These are phyloP conservation scores for Puccinia coronata DNA, from an alignment of 1,284 basidiomycete genomes.

Conservation along the genomic window DNA sequence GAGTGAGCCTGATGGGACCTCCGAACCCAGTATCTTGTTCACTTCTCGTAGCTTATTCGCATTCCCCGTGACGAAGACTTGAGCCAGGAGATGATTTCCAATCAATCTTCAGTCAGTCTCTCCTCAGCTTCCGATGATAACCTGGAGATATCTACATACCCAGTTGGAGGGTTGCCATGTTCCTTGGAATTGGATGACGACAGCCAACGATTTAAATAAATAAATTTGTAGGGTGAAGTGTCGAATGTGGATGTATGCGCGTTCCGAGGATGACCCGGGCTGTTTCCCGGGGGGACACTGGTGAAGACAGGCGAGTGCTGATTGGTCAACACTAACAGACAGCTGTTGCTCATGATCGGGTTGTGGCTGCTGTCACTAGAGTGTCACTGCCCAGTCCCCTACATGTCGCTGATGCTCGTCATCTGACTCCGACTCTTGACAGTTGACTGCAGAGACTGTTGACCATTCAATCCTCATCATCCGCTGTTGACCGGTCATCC, in stretches of 20 bases:
- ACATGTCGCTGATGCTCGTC: no score
- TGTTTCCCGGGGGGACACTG: not conserved
- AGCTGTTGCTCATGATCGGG: not conserved
- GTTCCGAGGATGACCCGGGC: not conserved
- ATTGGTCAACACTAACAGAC: not conserved
- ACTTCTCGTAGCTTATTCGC: slow-evolving; percentile 59
- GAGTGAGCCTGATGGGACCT: not conserved
- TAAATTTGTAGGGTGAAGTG: no score
- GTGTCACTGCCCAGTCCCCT: no score
- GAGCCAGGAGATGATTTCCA: no score
- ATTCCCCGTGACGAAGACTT: slow-evolving; percentile 58
- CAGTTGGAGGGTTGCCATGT: not conserved
- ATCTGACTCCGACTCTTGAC: not conserved
- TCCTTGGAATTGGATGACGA: not conserved
- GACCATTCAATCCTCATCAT: not conserved
- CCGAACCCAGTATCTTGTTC: slow-evolving; percentile 53
- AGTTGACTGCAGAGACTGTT: not conserved
- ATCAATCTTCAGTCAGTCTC: no score
- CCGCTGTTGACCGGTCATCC: no score
- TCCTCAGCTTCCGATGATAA: no score
- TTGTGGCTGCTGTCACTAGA: slow-evolving; percentile 2
- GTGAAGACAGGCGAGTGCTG: slow-evolving; percentile 2
- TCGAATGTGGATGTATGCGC: not conserved
- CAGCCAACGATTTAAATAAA: no score
- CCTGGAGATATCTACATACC: not conserved